A percentile compares a stretch with the other conserved stretches of the same genome.
phyloP scores from a whole-genome alignment of 371 early-diverging fungal species.

The Parasitella parasitica region DNA sequence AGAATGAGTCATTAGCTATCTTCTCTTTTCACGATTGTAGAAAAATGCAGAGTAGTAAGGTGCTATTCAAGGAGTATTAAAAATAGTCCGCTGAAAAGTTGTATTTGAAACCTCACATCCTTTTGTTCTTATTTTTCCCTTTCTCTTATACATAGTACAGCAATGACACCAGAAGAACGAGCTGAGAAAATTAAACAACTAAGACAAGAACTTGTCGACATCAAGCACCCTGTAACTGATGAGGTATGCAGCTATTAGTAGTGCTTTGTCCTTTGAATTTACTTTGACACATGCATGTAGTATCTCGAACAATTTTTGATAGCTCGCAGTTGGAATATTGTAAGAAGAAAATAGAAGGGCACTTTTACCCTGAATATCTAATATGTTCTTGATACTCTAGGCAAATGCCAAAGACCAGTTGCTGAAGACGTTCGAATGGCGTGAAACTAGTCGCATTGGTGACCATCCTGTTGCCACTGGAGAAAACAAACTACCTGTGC shows the following conservation, averaged over 20 bases:
- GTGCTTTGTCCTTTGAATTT: too few species aligned
- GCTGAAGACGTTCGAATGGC: slow-evolving; percentile 68
- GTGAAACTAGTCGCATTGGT: slow-evolving; percentile 67
- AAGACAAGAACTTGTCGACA: slow-evolving; percentile 10
- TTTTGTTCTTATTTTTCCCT: not conserved
- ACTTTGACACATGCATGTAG: slow-evolving; percentile 25
- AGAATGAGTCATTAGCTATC: too few species aligned
- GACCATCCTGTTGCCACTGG: slow-evolving; percentile 64
- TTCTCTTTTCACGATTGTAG: too few species aligned
- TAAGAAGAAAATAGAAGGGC: slow-evolving; percentile 28
- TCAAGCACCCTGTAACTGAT: slow-evolving; percentile 8
- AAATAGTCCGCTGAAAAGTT: too few species aligned
- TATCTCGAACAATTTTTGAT: slow-evolving; percentile 61
- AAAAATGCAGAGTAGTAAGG: too few species aligned
- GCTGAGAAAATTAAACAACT: slow-evolving; percentile 7
- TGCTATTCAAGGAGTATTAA: too few species aligned
- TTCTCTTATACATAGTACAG: not conserved
- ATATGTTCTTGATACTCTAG: too few species aligned
- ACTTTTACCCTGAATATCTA: too few species aligned
- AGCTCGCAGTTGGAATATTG: slow-evolving; percentile 61
- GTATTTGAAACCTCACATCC: too few species aligned
- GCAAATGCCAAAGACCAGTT: slow-evolving; percentile 68
- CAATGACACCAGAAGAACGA: slow-evolving; percentile 17
- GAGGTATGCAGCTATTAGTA: slow-evolving; percentile 1
- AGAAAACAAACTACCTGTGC: slow-evolving; percentile 64